Evolutionary conservation across 352 stramenopile genomes (phyloP).

Genomic region (Phytophthora pini): DNA sequence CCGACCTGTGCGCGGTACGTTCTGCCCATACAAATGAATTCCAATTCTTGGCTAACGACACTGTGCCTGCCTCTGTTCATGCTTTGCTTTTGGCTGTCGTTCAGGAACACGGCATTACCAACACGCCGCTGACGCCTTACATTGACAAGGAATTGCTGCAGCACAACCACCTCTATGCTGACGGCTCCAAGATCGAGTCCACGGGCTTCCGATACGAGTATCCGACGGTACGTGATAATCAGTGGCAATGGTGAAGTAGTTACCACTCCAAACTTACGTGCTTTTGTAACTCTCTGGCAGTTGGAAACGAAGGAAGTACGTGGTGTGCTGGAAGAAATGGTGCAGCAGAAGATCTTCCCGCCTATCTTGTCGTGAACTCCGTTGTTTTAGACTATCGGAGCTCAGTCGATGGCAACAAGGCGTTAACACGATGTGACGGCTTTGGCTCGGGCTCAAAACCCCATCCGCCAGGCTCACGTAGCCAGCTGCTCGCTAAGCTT

Average conservation of each 20-base stretch:
- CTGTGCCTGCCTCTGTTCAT: constrained; percentile 20
- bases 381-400: background rate
- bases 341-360: constrained; percentile 83
- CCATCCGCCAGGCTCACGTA: constrained; percentile 8
- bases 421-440: constrained; percentile 23
- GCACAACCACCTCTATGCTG: constrained; percentile 83
- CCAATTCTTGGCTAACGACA: constrained; percentile 5
- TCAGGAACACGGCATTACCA: constrained; percentile 78
- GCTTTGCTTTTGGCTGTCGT: constrained; percentile 7
- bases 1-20: constrained; percentile 74
- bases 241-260: constrained; percentile 4
- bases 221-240: constrained; percentile 51
- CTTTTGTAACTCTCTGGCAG: constrained; percentile 37
- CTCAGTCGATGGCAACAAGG: constrained; percentile 13
- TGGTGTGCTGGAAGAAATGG: constrained; percentile 71
- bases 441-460: constrained; percentile 19
- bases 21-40: constrained; percentile 3
- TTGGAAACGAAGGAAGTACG: constrained; percentile 67
- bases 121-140: constrained; percentile 87
- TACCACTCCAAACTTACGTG: constrained; percentile 11
- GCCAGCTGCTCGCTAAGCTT: constrained; percentile 26
- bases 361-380: constrained; percentile 60
- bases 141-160: constrained; percentile 89
- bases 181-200: constrained; percentile 80
- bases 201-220: constrained; percentile 81